These are phyloP conservation scores for Xylaria sp. DNA, from an alignment of 2,329 filamentous ascomycete genomes.

Conservation along the genomic window DNA sequence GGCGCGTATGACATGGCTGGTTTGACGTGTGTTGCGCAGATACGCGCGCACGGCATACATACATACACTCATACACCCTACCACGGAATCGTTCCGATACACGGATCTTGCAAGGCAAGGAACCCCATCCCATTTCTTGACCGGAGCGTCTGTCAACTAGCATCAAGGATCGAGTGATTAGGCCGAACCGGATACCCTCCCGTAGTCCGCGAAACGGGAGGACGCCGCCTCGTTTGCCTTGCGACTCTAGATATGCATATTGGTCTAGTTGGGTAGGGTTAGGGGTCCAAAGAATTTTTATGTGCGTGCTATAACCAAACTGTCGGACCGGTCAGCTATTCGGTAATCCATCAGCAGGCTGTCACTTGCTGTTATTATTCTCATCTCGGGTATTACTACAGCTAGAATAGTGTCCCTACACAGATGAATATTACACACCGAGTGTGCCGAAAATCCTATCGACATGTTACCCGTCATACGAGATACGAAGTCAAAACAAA, in stretches of 20 bases:
- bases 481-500: background rate
- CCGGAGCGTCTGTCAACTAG: background rate
- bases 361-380: background rate
- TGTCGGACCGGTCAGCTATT: background rate
- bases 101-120: background rate
- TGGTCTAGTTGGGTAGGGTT: too few species aligned
- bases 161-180: background rate
- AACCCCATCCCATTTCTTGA: background rate
- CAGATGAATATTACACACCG: background rate
- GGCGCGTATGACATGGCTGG: constrained; percentile 7
- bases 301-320: background rate
- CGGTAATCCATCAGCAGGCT: background rate
- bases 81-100: too few species aligned
- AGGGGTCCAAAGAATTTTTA: background rate
- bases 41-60: constrained; percentile 3
- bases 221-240: background rate
- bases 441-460: background rate
- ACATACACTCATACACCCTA: too few species aligned
- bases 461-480: constrained; percentile 2
- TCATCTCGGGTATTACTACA: constrained; percentile 10
- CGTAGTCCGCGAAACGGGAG: background rate
- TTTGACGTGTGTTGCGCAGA: constrained; percentile 20
- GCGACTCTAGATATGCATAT: background rate
- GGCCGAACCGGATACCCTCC: constrained; percentile 2
- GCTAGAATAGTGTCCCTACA: background rate